Conservation (phyloP, 257 asterid genomes). For the Primulina huaijiensis region DNA sequence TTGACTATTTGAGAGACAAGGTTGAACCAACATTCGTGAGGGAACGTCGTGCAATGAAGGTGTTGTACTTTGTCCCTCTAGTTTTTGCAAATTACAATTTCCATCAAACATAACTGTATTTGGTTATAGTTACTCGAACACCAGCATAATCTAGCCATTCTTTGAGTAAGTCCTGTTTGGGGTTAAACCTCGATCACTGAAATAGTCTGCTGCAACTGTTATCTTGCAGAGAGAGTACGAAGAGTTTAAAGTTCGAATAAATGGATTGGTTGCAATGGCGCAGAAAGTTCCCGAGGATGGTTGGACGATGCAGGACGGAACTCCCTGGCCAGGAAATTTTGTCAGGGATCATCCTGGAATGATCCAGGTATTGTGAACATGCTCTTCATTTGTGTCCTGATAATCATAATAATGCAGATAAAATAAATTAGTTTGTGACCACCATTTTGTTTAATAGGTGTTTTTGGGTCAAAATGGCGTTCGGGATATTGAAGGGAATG, state of each 20-base stretch:
- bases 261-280: slow-evolving; percentile 50
- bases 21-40: slow-evolving; percentile 73
- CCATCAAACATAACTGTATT: too few relatives aligned
- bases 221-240: slow-evolving; percentile 50
- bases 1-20: slow-evolving; percentile 80
- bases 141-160: not conserved
- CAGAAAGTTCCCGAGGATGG: slow-evolving; percentile 59
- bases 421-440: not conserved
- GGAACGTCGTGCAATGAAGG: slow-evolving; percentile 97
- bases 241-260: slow-evolving; percentile 51
- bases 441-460: slow-evolving; percentile 30
- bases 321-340: slow-evolving; percentile 57
- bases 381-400: not conserved
- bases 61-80: slow-evolving; percentile 9
- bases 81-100: not conserved
- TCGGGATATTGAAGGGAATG: slow-evolving; percentile 49
- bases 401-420: not conserved
- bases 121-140: not conserved
- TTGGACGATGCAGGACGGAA: slow-evolving; percentile 59
- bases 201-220: slow-evolving; percentile 1
- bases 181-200: not conserved
- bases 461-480: slow-evolving; percentile 50
- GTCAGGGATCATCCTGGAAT: slow-evolving; percentile 61
- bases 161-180: not conserved
- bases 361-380: slow-evolving; percentile 43